A percentile compares a stretch with the other conserved stretches of the same genome.
Evolutionary conservation across 1,284 basidiomycete species (phyloP).

Genomic region (Bondarzewia mesenterica): DNA sequence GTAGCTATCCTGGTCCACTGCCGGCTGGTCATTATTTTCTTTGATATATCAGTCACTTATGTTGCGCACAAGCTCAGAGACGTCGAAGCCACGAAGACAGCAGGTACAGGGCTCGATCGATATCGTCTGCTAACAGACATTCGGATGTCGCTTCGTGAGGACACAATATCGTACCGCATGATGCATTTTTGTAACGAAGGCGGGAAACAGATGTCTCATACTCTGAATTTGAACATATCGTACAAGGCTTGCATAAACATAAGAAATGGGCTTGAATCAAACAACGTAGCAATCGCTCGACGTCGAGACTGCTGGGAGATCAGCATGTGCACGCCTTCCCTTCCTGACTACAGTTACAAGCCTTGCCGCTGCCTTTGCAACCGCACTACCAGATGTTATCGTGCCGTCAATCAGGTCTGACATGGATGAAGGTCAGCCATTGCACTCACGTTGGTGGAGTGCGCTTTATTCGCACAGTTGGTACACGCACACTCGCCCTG

Average conservation of each 20-base stretch:
- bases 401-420: background rate
- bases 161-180: too few relatives aligned
- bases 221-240: background rate
- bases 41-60: too few relatives aligned
- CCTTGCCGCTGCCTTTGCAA: slow-evolving; percentile 11
- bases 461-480: slow-evolving; percentile 20
- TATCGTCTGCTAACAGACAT: too few relatives aligned
- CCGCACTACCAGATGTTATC: slow-evolving; percentile 11
- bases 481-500: slow-evolving; percentile 20
- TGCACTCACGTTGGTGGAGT: slow-evolving; percentile 11
- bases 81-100: too few relatives aligned
- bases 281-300: background rate
- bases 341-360: slow-evolving; percentile 13
- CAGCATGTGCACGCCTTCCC: slow-evolving; percentile 17
- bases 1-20: too few relatives aligned
- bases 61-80: too few relatives aligned
- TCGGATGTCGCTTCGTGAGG: too few relatives aligned
- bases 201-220: too few relatives aligned
- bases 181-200: too few relatives aligned
- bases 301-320: background rate
- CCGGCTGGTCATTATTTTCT: too few relatives aligned
- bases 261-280: background rate
- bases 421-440: background rate
- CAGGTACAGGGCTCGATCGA: too few relatives aligned
- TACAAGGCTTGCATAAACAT: background rate